Evolutionary conservation across 129 eudicot species (phyloP).

Genomic region (Artemisia tridentata): DNA sequence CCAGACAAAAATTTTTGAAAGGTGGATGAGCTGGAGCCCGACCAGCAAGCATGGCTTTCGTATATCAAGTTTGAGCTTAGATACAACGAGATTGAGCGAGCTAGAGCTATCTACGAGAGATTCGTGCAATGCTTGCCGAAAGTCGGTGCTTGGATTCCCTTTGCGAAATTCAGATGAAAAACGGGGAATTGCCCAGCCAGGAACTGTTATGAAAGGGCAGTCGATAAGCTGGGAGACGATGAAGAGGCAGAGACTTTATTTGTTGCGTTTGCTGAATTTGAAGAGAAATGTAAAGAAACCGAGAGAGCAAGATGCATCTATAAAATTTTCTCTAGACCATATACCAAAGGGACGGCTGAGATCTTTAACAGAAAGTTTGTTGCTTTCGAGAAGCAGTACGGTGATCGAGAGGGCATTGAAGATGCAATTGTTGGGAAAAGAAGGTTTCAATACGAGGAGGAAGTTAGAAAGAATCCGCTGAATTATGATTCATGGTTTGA

Average conservation of each 20-base stretch:
- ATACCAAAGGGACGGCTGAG: slow-evolving; percentile 96
- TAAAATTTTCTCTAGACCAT: slow-evolving; percentile 79
- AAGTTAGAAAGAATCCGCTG: slow-evolving; percentile 78
- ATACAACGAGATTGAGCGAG: slow-evolving; percentile 83
- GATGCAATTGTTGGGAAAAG: slow-evolving; percentile 94
- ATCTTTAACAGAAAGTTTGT: slow-evolving; percentile 84
- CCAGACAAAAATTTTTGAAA: slow-evolving; percentile 78
- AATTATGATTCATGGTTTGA: slow-evolving; percentile 95
- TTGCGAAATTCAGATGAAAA: slow-evolving; percentile 92
- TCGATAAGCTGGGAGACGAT: slow-evolving; percentile 76
- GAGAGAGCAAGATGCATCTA: slow-evolving; percentile 96
- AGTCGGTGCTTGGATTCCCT: slow-evolving; percentile 73
- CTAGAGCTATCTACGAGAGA: slow-evolving; percentile 69
- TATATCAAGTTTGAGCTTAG: slow-evolving; percentile 83
- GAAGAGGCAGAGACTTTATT: slow-evolving; percentile 82
- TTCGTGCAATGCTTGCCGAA: slow-evolving; percentile 76
- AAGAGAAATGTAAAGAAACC: slow-evolving; percentile 85
- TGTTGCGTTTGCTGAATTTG: slow-evolving; percentile 87
- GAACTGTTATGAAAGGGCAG: slow-evolving; percentile 78
- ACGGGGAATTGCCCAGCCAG: slow-evolving; percentile 75
- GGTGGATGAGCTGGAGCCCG: slow-evolving; percentile 95
- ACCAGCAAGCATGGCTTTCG: slow-evolving; percentile 88
- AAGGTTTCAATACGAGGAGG: slow-evolving; percentile 92
- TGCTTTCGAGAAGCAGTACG: slow-evolving; percentile 94
- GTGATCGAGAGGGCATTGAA: slow-evolving; percentile 91